Base-by-base conservation (phyloP, 305 asterid genomes). In the Andrographis paniculata region DNA sequence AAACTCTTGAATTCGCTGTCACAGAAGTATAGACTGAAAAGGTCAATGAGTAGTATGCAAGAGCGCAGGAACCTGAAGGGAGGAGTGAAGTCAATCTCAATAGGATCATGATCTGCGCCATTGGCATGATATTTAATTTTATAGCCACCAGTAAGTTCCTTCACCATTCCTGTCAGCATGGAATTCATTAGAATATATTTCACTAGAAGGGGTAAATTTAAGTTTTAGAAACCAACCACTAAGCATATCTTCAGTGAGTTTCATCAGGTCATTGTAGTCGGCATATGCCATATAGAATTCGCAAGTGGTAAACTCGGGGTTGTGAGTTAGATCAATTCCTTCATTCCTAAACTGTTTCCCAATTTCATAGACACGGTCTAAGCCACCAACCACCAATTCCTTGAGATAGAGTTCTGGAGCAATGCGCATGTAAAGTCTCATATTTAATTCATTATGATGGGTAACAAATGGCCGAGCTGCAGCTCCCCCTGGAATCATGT, bases 21-120 rank as follows among this genome's bases (percentile, higher is more conserved):
- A 30, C 21, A 48, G 20, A 51, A 44, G 33, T 16, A 30, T 1
- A 61, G 19, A 19, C 43, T 28, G 39, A 9, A 20, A 20, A 47
- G 19, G 36, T 24, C 14, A 30, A 2, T 15, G 19, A 27, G 6
- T 27, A 27, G 33, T 33, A 9, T 7, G 38, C 12, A 16, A 11
- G 20, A 14, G 48, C 42, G 23, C 24, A n/a, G 44, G 43, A 49
- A 47, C 98, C 98, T 85, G 80, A 89, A 89, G 27, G 95, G 95
- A 54, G 98, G 95, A 37, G 98, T 82, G 41, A 89, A 89, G 66
- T 85, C 95, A 17, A 89, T 89, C 74, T 82, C 94, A 59, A 85
- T 71, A 16, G 95, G 93, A 17, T 85, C 98, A 1, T 61, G 58
- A 20, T 76, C 89, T 47, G 52, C 60, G 17, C 95, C 94, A 58